A percentile compares a stretch with the other conserved stretches of the same genome.
phyloP scores from a whole-genome alignment of 768 basidiomycete genomes.

The Mycena olivaceomarginata region DNA sequence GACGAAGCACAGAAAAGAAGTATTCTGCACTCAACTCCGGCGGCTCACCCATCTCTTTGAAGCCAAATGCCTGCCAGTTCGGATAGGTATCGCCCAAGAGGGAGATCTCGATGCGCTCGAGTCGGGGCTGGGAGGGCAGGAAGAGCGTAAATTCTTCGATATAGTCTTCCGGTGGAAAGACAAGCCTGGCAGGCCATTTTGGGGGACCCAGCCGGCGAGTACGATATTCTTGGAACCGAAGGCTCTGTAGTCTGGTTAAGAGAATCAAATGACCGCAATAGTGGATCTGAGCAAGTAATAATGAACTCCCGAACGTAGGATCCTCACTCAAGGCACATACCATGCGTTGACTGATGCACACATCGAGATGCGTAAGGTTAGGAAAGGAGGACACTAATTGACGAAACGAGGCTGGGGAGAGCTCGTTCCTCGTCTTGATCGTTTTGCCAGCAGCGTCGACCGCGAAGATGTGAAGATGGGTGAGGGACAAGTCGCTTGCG shows the following conservation, averaged over 20 bases:
- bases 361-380: conserved; percentile 19
- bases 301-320: too few relatives aligned
- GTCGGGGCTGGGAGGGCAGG: conserved; percentile 12
- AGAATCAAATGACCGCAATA: not conserved
- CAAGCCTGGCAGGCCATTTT: not conserved
- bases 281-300: not conserved
- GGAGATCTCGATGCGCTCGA: conserved; percentile 3
- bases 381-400: not conserved
- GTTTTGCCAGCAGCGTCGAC: not conserved
- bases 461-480: not conserved
- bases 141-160: not conserved
- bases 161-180: conserved; percentile 7
- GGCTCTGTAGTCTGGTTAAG: not conserved
- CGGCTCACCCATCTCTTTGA: not conserved
- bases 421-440: conserved; percentile 9
- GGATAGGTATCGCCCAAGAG: conserved; percentile 10
- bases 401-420: not conserved
- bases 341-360: conserved; percentile 2
- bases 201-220: not conserved
- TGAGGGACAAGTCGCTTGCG: not conserved
- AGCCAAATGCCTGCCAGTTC: too few relatives aligned
- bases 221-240: conserved; percentile 8
- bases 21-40: conserved; percentile 6
- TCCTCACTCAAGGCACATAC: not conserved
- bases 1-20: conserved; percentile 1